phyloP scores from a whole-genome alignment of 1,284 basidiomycete species.

The Moesziomyces aphidis region DNA sequence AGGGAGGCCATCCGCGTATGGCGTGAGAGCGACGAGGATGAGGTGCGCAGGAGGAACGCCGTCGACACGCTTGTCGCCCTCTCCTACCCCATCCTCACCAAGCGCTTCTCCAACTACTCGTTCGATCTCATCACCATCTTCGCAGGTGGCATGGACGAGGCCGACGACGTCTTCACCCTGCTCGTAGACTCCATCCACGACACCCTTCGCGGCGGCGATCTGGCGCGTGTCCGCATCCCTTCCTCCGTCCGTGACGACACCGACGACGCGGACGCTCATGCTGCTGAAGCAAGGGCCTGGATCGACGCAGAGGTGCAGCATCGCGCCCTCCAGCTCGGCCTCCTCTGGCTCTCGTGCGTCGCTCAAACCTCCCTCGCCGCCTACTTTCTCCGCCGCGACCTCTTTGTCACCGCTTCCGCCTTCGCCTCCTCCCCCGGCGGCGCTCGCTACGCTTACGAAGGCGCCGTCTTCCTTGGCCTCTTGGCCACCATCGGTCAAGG shows the following conservation, averaged over 20 bases:
- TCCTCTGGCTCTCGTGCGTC: conserved; percentile 54
- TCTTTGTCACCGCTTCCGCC: conserved; percentile 52
- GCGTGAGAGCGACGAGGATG: conserved; percentile 51
- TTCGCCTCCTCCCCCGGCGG: conserved; percentile 37
- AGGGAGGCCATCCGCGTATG: conserved; percentile 57
- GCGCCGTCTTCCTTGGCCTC: conserved; percentile 56
- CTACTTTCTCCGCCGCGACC: conserved; percentile 62
- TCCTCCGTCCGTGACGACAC: conserved; percentile 25
- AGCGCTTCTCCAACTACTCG: conserved; percentile 59
- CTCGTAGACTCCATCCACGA: conserved; percentile 58
- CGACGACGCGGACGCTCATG: conserved; percentile 21
- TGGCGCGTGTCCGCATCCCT: conserved; percentile 32
- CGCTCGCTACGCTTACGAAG: conserved; percentile 52
- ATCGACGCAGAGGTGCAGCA: conserved; percentile 47
- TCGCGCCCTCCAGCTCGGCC: conserved; percentile 50
- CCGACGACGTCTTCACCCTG: conserved; percentile 60
- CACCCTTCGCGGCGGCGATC: conserved; percentile 46
- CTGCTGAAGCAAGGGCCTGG: conserved; percentile 37
- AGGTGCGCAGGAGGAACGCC: conserved; percentile 54
- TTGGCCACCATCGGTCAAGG: conserved; percentile 61
- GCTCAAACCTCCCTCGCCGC: conserved; percentile 56
- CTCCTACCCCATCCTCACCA: conserved; percentile 56
- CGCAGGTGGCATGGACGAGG: conserved; percentile 64
- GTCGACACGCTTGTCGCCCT: conserved; percentile 59
- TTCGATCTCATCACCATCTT: conserved; percentile 61